Evolutionary conservation across 768 basidiomycete genomes (phyloP).

Genomic region (Boletus tylopilopsis): DNA sequence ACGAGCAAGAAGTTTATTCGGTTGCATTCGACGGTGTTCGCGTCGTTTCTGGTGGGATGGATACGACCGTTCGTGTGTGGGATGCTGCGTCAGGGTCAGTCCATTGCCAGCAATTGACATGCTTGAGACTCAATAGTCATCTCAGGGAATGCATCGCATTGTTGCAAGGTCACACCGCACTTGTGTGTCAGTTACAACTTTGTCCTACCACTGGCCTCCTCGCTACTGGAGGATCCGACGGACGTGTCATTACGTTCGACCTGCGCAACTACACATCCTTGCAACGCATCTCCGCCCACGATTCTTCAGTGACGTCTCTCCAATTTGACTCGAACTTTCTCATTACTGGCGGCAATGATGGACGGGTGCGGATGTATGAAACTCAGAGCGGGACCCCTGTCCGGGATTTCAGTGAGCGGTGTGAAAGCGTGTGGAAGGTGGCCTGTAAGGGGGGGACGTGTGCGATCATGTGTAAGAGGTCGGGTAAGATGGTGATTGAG

Average conservation of each 20-base stretch:
- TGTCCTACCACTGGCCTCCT: conserved; percentile 52
- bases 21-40: conserved; percentile 85
- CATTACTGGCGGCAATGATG: conserved; percentile 83
- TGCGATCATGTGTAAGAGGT: conserved; percentile 78
- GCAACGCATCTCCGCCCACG: conserved; percentile 82
- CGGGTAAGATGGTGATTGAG: conserved; percentile 83
- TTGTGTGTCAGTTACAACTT: conserved; percentile 89
- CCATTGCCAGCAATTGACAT: neutral
- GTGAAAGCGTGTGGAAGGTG: conserved; percentile 88
- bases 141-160: conserved; percentile 75
- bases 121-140: neutral
- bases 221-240: conserved; percentile 86
- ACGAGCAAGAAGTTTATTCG: conserved; percentile 85
- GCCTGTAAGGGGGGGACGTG: conserved; percentile 67
- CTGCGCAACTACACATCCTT: conserved; percentile 42
- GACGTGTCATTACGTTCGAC: conserved; percentile 73
- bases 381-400: conserved; percentile 60
- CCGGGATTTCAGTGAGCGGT: conserved; percentile 71
- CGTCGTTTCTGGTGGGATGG: conserved; percentile 84
- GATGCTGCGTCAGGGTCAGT: conserved; percentile 78
- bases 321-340: conserved; percentile 84
- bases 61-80: conserved; percentile 94
- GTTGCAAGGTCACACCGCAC: conserved; percentile 86
- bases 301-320: conserved; percentile 79
- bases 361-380: conserved; percentile 73